Evolutionary conservation across 345 rosid genomes (phyloP).

Genomic region (Erucastrum elatum): DNA sequence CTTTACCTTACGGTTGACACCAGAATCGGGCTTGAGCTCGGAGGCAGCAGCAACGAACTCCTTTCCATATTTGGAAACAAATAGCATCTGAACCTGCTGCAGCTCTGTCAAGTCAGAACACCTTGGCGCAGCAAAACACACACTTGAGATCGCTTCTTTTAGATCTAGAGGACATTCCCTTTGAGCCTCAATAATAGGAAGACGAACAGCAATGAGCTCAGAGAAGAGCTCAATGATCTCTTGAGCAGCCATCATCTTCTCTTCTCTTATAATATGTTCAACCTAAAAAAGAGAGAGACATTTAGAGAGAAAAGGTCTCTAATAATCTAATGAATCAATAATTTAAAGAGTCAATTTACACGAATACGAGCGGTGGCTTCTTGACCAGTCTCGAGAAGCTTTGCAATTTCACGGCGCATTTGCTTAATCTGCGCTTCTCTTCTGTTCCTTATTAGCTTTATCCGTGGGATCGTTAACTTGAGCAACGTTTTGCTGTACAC

Average conservation of each 20-base stretch:
- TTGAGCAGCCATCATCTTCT: conserved; percentile 98
- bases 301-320: too few relatives aligned
- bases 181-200: conserved; percentile 90
- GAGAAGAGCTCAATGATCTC: conserved; percentile 88
- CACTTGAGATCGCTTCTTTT: conserved; percentile 90
- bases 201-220: conserved; percentile 83
- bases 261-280: conserved; percentile 91
- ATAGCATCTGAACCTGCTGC: conserved; percentile 84
- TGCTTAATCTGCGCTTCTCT: conserved; percentile 87
- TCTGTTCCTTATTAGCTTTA: conserved; percentile 78
- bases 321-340: too few relatives aligned
- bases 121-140: conserved; percentile 96
- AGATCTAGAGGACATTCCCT: conserved; percentile 97
- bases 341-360: conserved; percentile 38
- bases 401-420: conserved; percentile 91
- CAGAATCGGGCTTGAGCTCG: conserved; percentile 91
- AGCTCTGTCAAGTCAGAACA: conserved; percentile 91
- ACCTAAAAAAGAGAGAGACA: conserved; percentile 38
- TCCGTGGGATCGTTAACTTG: conserved; percentile 56
- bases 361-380: conserved; percentile 98
- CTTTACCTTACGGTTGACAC: conserved; percentile 91
- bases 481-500: conserved; percentile 74
- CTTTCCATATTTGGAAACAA: conserved; percentile 79
- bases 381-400: conserved; percentile 96
- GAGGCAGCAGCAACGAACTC: conserved; percentile 89